Evolutionary conservation across 169 alveolate species (phyloP).

Genomic region (Theileria luwenshuni): DNA sequence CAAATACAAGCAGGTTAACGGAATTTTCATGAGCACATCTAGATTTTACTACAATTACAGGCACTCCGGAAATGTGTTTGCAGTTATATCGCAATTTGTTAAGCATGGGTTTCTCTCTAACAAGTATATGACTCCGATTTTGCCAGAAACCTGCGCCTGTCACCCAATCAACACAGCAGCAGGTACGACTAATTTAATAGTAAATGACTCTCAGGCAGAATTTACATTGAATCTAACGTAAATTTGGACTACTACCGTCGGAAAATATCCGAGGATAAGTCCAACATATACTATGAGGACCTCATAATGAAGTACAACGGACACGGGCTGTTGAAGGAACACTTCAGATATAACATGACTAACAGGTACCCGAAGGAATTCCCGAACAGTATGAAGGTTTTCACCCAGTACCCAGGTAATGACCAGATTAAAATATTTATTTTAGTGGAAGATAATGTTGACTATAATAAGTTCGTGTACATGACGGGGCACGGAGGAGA

Average conservation of each 20-base stretch:
- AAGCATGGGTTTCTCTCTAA: slow-evolving; percentile 42
- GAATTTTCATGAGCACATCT: slow-evolving; percentile 71
- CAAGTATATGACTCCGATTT: slow-evolving; percentile 8
- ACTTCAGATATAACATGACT: slow-evolving; percentile 51
- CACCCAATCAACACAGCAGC: slow-evolving; percentile 57
- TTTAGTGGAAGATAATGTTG: slow-evolving; percentile 20
- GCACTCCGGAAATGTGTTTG: slow-evolving; percentile 70
- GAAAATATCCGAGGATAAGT: slow-evolving; percentile 29
- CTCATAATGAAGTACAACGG: slow-evolving; percentile 36
- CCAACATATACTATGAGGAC: slow-evolving; percentile 32
- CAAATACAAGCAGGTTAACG: slow-evolving; percentile 65
- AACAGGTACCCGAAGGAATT: slow-evolving; percentile 55
- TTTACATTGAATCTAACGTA: slow-evolving; percentile 40
- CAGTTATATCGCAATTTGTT: slow-evolving; percentile 20
- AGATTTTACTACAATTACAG: slow-evolving; percentile 75
- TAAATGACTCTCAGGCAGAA: slow-evolving; percentile 38
- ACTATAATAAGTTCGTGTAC: slow-evolving; percentile 61
- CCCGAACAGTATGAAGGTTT: slow-evolving; percentile 45
- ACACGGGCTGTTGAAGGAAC: slow-evolving; percentile 8
- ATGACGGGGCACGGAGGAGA: slow-evolving; percentile 83
- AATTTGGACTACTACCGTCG: slow-evolving; percentile 30
- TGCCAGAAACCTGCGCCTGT: slow-evolving; percentile 59
- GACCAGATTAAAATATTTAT: not conserved
- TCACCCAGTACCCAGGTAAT: slow-evolving; percentile 18
- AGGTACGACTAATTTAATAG: slow-evolving; percentile 2